Evolutionary conservation across 331 rosid genomes (phyloP).

Genomic region (Quercus tomentella): DNA sequence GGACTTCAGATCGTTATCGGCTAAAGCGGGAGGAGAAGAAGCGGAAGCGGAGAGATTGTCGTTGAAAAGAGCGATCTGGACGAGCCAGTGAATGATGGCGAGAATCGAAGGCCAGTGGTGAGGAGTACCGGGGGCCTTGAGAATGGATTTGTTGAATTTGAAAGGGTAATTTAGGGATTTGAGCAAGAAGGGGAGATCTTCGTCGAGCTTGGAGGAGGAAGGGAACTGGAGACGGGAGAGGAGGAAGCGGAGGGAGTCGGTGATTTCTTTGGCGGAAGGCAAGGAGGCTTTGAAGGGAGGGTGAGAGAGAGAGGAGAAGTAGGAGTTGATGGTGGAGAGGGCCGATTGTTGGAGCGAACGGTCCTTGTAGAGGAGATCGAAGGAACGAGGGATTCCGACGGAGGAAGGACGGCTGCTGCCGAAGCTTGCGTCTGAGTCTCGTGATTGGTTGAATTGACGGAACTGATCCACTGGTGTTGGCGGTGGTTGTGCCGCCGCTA

Average conservation of each 20-base stretch:
- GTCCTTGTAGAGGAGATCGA: constrained; percentile 83
- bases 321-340: constrained; percentile 51
- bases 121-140: constrained; percentile 75
- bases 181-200: constrained; percentile 60
- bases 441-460: constrained; percentile 25
- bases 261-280: constrained; percentile 76
- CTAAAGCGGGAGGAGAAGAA: constrained; percentile 16
- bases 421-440: constrained; percentile 89
- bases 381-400: constrained; percentile 33
- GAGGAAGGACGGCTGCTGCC: constrained; percentile 88
- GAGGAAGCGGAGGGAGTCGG: constrained; percentile 57
- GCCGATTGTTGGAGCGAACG: constrained; percentile 54
- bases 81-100: constrained; percentile 89
- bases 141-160: constrained; percentile 65
- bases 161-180: constrained; percentile 56
- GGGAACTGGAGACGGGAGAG: constrained; percentile 46
- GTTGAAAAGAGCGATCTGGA: constrained; percentile 49
- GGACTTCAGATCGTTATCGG: constrained; percentile 25
- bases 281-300: constrained; percentile 48
- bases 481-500: constrained; percentile 45
- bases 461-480: constrained; percentile 22
- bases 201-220: constrained; percentile 51
- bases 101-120: constrained; percentile 88
- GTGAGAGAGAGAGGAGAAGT: constrained; percentile 49
- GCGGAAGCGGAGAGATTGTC: constrained; percentile 24